Evolutionary conservation across 257 asterid genomes (phyloP), one percentile per base, ranked within the genome.

Genomic region (Nicotiana undulata): DNA sequence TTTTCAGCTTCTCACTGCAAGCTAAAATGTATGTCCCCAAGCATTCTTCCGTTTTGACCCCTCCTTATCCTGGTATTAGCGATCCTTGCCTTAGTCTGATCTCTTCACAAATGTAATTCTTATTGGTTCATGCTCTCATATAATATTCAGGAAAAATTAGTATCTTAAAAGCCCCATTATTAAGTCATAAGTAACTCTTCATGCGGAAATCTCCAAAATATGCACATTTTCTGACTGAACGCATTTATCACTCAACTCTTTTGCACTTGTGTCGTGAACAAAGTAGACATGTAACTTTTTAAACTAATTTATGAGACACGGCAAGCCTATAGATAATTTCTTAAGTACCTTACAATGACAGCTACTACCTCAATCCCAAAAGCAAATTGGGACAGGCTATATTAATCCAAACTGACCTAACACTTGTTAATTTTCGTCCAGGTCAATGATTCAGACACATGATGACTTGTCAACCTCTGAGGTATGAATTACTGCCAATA

Each of bases 361-460:
- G 1, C n/a, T 15, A 46, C 77, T 44, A 22, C 37, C 40, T 72
- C 77, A 72, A 46, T 46, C 4, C 22, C 22, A 70, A 37, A 37
- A 46, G 22, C 37, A 0, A 70, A n/a, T 72, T 46, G 60, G 22
- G 40, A 12, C 20, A 5, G 0, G 37, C 37, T 24, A 13, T 46
- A 22, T 46, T n/a, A 13, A 46, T 72, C 37, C 51, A 6, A 13
- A 24, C 51, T 81, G 65, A 80, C 37, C 46, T 77, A 11, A 3
- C 18, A n/a, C 18, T 56, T 16, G 56, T 22, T 56, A 29, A 46
- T 55, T 67, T 31, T 29, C 59, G 22, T 84, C 77, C 81, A 87
- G 89, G 59, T 72, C 88, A 17, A 60, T 79, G 79, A 59, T 80
- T 63, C 86, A 78, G 37, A 65, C 75, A 31, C 85, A 79, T 9